phyloP scores from a whole-genome alignment of 768 basidiomycete genomes.

The Rhodotorula diobovata region DNA sequence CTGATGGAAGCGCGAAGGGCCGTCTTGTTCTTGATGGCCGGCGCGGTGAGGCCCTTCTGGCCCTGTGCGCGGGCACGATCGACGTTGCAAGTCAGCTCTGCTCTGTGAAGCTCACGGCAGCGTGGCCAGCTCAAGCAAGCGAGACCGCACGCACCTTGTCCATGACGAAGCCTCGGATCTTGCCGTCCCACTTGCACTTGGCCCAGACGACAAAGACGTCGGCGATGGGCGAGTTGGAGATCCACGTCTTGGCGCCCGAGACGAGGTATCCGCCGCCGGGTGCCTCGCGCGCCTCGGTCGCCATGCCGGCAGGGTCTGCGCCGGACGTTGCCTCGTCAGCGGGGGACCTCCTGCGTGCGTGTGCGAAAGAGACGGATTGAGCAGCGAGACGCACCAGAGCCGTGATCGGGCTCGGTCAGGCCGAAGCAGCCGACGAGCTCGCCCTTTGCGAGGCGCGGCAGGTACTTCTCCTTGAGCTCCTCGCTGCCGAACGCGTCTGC shows the following conservation, averaged over 20 bases:
- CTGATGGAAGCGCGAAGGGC: slow-evolving; percentile 68
- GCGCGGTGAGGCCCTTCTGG: slow-evolving; percentile 70
- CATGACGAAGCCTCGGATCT: slow-evolving; percentile 52
- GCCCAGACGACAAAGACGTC: slow-evolving; percentile 94
- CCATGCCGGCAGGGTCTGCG: slow-evolving; percentile 88
- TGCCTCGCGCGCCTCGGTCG: slow-evolving; percentile 77
- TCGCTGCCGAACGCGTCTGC: slow-evolving; percentile 83
- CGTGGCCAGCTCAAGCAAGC: background rate
- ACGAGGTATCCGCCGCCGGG: slow-evolving; percentile 72
- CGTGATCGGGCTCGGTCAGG: slow-evolving; percentile 92
- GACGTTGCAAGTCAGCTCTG: too few species aligned
- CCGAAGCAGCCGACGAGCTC: slow-evolving; percentile 91
- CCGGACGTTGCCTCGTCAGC: too few species aligned
- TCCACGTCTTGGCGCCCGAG: slow-evolving; percentile 96
- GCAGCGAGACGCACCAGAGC: slow-evolving; percentile 54
- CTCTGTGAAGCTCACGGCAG: too few species aligned
- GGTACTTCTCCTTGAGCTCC: slow-evolving; percentile 82
- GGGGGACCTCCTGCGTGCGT: background rate
- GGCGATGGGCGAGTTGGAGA: slow-evolving; percentile 59
- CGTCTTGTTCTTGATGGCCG: slow-evolving; percentile 86
- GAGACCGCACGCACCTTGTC: slow-evolving; percentile 7
- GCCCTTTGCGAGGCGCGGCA: slow-evolving; percentile 76
- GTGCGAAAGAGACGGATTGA: background rate
- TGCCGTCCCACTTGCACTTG: slow-evolving; percentile 85
- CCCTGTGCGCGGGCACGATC: background rate